Evolutionary conservation across 1,139 yeast species (phyloP).

Genomic region (Insectozyma bohioensis): DNA sequence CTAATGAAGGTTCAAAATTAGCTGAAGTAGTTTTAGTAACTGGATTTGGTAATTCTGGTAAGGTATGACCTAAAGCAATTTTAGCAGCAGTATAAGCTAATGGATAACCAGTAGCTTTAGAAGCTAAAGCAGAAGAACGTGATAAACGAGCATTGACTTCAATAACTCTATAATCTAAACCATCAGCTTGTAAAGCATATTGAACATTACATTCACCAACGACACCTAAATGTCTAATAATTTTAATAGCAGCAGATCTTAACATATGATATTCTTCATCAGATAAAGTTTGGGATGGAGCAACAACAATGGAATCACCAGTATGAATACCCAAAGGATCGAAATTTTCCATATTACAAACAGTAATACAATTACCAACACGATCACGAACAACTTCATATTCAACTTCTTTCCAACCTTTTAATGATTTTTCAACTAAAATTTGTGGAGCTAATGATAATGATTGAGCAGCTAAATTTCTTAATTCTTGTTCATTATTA

Average conservation of each 20-base stretch:
- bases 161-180: constrained; percentile 93
- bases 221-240: constrained; percentile 96
- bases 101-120: constrained; percentile 98
- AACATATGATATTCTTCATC: constrained; percentile 98
- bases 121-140: constrained; percentile 96
- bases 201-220: constrained; percentile 99
- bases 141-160: constrained; percentile 98
- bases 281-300: constrained; percentile 96
- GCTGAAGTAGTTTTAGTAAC: constrained; percentile 96
- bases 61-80: constrained; percentile 89
- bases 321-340: constrained; percentile 99
- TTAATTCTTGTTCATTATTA: constrained; percentile 79
- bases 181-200: constrained; percentile 92
- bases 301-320: constrained; percentile 98
- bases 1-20: constrained; percentile 96
- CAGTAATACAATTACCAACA: constrained; percentile 96
- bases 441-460: constrained; percentile 97
- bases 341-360: constrained; percentile 98
- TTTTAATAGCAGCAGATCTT: constrained; percentile 96
- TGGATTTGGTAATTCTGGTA: constrained; percentile 88
- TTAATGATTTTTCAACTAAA: constrained; percentile 92
- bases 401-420: constrained; percentile 99
- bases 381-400: constrained; percentile 99
- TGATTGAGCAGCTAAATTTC: constrained; percentile 84
- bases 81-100: constrained; percentile 98